Conservation (phyloP, 257 asterid genomes). For the Plantago major region DNA sequence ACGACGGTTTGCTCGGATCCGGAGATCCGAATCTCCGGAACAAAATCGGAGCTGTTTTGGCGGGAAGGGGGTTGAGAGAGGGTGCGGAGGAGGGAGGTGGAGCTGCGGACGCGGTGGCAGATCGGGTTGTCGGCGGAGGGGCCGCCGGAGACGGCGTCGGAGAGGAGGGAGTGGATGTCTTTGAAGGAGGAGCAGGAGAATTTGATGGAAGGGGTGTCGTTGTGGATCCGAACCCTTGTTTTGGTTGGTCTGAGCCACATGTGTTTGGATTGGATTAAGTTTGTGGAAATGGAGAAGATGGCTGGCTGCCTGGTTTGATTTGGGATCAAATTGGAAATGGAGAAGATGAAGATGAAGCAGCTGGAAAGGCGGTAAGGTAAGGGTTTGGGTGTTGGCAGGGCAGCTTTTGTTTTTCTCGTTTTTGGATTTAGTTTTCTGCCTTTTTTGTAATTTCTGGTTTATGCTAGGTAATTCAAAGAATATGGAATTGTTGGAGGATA, state of each 20-base stretch:
- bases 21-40: constrained; percentile 43
- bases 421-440: no score
- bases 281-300: background rate
- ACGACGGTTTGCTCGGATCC: constrained; percentile 69
- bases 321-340: background rate
- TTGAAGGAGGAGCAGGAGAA: constrained; percentile 79
- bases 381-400: no score
- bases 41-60: constrained; percentile 27
- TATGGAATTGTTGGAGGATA: no score
- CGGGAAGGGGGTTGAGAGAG: constrained; percentile 29
- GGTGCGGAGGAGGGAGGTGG: constrained; percentile 49
- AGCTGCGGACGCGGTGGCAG: constrained; percentile 74
- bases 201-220: constrained; percentile 33
- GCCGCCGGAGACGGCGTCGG: constrained; percentile 26
- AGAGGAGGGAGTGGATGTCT: constrained; percentile 60
- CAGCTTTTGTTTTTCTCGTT: no score
- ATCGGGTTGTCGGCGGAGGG: constrained; percentile 37
- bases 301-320: constrained; percentile 2
- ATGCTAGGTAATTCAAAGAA: no score
- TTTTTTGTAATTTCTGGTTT: no score
- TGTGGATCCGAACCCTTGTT: constrained; percentile 46
- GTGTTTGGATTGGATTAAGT: constrained; percentile 19
- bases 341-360: no score
- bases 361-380: no score
- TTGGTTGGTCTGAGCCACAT: constrained; percentile 81